Evolutionary conservation across 352 stramenopile species (phyloP).

Genomic region (Phytophthora lateralis): DNA sequence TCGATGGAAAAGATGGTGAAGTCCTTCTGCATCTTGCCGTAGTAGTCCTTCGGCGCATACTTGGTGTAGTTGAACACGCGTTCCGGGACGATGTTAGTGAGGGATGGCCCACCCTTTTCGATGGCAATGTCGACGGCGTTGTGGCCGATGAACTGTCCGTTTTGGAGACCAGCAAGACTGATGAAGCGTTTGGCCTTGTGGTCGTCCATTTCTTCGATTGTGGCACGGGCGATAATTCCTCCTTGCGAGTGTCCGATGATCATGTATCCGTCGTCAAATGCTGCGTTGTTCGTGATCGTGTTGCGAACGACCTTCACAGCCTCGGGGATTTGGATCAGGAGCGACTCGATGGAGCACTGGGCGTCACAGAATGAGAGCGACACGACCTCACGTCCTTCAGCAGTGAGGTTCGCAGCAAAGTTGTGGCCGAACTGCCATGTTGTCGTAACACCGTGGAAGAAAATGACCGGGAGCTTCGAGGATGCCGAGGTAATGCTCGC

Average conservation of each 20-base stretch:
- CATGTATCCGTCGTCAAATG: constrained; percentile 12
- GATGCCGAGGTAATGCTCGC: neutral
- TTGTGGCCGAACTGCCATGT: constrained; percentile 3
- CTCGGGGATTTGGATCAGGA: constrained; percentile 3
- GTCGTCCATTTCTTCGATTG: constrained; percentile 15
- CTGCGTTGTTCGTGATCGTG: neutral
- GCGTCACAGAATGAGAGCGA: constrained; percentile 8
- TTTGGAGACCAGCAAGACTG: constrained; percentile 9
- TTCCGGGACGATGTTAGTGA: constrained; percentile 5
- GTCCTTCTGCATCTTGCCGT: constrained; percentile 13
- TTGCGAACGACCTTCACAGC: constrained; percentile 2
- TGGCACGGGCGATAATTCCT: neutral
- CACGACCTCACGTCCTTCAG: constrained; percentile 4
- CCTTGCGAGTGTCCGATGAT: constrained; percentile 10
- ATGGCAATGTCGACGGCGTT: constrained; percentile 6
- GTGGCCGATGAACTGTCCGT: constrained; percentile 9
- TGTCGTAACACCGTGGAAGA: constrained; percentile 1
- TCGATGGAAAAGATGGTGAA: constrained; percentile 10
- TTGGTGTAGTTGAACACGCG: constrained; percentile 8
- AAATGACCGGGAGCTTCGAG: constrained; percentile 6
- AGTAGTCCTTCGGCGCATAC: neutral
- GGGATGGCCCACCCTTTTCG: neutral
- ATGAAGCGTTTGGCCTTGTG: constrained; percentile 9
- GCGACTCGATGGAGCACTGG: constrained; percentile 7
- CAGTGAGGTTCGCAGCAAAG: constrained; percentile 8